Base-by-base conservation (phyloP, 768 basidiomycete genomes). In the Lyophyllum shimeji region DNA sequence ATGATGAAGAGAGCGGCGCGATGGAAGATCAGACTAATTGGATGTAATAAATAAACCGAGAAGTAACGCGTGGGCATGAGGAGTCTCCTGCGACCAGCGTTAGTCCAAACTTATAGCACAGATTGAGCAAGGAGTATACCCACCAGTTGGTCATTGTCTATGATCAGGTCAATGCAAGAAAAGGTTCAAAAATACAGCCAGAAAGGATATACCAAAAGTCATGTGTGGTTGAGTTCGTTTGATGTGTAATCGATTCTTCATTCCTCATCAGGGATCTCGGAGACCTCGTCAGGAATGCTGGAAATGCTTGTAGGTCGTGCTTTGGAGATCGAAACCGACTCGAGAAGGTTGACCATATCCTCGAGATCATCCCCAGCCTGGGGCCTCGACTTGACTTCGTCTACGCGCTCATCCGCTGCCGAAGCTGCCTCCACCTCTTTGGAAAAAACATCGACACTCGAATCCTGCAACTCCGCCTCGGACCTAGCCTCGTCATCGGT, bases 301-400 rank as follows among this genome's bases (percentile, higher is more conserved):
- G 69, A 66, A 49, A 79, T 75, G 67, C 74, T 80, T 53, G 70
- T 69, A 20, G 75, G 74, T 49, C 72, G 74, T 11, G 71, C 64
- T 60, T 78, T 81, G 44, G 71, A 62, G 40, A 71, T 55, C 34
- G 72, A 63, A 27, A 60, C 65, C 1, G 76, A 64, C 70, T 90
- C 85, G 12, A 90, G 81, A 61, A 89, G 75, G 62, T 78, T 83
- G 57, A 90, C 82, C 50, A 89, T 83, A 53, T 82, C 82, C 67
- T 84, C 88, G 27, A 86, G 73, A 27, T 86, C 82, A 52, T 73
- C 67, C 15, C 67, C 76, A 13, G 62, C 47, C 9, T 53, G 54
- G 37, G 54, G 47, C 27, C 46, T 55, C 1, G 60, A 37, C 29
- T 55, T 62, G 20, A 61, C 49, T 45, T 63, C 60, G 29, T 59